Percentiles rank a stretch among this genome's conserved stretches.
phyloP scores from a whole-genome alignment of 257 asterid genomes.

The Echites panduratus region DNA sequence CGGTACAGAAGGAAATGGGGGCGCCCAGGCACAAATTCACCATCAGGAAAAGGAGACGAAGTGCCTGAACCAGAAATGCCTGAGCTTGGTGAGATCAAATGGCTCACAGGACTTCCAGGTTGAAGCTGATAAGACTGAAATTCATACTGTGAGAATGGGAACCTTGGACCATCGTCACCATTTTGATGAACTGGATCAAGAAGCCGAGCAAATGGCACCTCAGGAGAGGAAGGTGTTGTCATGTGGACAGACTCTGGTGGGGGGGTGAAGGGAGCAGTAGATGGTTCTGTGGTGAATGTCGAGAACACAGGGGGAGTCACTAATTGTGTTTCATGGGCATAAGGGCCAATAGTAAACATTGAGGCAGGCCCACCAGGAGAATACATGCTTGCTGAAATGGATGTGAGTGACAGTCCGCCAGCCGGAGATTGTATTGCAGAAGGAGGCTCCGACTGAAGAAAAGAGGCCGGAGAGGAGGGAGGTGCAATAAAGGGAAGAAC shows the following conservation, averaged over 20 bases:
- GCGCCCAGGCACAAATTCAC: constrained; percentile 42
- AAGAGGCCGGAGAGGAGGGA: constrained; percentile 96
- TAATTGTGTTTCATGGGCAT: constrained; percentile 81
- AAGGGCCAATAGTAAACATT: constrained; percentile 89
- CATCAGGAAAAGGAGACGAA: constrained; percentile 74
- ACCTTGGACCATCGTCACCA: constrained; percentile 44
- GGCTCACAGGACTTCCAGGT: constrained; percentile 95
- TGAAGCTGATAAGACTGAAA: constrained; percentile 87
- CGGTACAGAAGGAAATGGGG: constrained; percentile 60
- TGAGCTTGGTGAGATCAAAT: constrained; percentile 83
- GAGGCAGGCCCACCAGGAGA: constrained; percentile 84
- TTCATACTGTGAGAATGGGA: constrained; percentile 52
- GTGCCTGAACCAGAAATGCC: constrained; percentile 92
- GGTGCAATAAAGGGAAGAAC: constrained; percentile 77
- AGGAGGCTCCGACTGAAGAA: constrained; percentile 78
- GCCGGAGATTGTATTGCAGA: constrained; percentile 77
- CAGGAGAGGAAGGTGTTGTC: constrained; percentile 96
- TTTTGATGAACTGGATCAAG: constrained; percentile 64
- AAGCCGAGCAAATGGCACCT: constrained; percentile 92
- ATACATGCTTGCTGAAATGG: constrained; percentile 62
- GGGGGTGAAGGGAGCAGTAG: constrained; percentile 94
- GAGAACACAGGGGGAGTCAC: constrained; percentile 96
- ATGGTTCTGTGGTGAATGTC: constrained; percentile 84
- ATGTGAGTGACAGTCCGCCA: constrained; percentile 43
- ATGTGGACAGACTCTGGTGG: constrained; percentile 84